phyloP scores from a whole-genome alignment of 1,284 basidiomycete genomes.

The Heliocybe sulcata region DNA sequence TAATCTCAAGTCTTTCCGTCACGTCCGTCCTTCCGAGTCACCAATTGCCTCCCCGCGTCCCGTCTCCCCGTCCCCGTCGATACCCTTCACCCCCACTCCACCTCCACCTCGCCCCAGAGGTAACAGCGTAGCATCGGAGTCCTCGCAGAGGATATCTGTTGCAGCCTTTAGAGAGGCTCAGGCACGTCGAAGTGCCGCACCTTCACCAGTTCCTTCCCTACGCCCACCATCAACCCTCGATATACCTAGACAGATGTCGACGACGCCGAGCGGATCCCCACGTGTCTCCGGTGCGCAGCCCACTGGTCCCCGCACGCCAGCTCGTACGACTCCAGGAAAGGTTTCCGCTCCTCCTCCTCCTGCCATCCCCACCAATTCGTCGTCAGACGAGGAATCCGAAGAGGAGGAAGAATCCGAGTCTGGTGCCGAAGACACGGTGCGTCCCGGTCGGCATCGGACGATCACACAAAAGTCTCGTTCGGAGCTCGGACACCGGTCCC shows the following conservation, averaged over 20 bases:
- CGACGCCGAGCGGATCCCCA: slow-evolving; percentile 15
- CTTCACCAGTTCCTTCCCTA: slow-evolving; percentile 50
- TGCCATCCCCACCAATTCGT: slow-evolving; percentile 9
- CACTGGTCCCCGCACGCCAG: slow-evolving; percentile 9
- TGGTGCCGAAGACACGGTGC: slow-evolving; percentile 26
- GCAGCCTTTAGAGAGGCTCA: slow-evolving; percentile 75
- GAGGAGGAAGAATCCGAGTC: slow-evolving; percentile 24
- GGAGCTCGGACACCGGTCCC: slow-evolving; percentile 22
- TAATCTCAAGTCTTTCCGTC: slow-evolving; percentile 66
- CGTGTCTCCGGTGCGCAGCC: background rate
- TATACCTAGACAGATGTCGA: slow-evolving; percentile 12
- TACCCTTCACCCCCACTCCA: slow-evolving; percentile 15
- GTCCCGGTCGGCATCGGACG: slow-evolving; percentile 24
- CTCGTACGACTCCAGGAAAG: slow-evolving; percentile 10
- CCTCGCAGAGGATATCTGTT: slow-evolving; percentile 65
- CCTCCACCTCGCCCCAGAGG: slow-evolving; percentile 44
- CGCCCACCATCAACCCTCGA: slow-evolving; percentile 33
- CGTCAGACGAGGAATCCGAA: slow-evolving; percentile 25
- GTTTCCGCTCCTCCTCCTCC: slow-evolving; percentile 10
- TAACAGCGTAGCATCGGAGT: slow-evolving; percentile 51
- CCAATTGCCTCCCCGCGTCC: slow-evolving; percentile 23
- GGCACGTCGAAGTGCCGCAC: slow-evolving; percentile 52
- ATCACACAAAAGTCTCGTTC: slow-evolving; percentile 21
- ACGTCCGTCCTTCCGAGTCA: slow-evolving; percentile 34
- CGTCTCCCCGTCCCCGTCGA: slow-evolving; percentile 15